Evolutionary conservation across 176 grass and related monocot genomes (phyloP).

Genomic region (Miscanthus lutarioriparius): DNA sequence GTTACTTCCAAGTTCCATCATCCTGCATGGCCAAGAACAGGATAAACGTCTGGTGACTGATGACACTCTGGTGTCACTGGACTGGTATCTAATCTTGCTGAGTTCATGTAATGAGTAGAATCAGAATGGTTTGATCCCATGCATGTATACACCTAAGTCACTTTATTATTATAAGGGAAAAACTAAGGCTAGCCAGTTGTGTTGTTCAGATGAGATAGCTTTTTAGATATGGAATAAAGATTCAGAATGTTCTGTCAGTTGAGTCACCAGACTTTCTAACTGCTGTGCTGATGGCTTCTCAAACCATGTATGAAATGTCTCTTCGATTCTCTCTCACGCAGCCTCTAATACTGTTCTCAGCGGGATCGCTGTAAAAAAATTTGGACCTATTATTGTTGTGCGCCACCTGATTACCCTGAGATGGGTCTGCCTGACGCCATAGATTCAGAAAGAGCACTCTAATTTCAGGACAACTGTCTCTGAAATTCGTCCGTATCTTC

Average conservation of each 20-base stretch:
- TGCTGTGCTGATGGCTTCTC: neutral
- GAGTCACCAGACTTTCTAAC: neutral
- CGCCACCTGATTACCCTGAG: neutral
- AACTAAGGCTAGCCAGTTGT: neutral
- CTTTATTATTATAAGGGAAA: neutral
- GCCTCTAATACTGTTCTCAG: neutral
- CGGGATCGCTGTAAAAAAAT: neutral
- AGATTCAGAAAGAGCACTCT: slow-evolving; percentile 5
- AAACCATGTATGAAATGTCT: neutral
- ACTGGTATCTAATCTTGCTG: neutral
- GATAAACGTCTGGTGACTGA: neutral
- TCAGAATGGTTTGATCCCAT: neutral
- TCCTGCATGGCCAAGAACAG: neutral
- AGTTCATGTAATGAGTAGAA: slow-evolving; percentile 1
- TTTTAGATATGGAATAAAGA: neutral
- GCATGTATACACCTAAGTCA: neutral
- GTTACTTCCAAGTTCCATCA: neutral
- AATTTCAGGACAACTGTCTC: neutral
- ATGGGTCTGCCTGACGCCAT: neutral
- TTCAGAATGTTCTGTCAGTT: neutral
- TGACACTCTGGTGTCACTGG: neutral
- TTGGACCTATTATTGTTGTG: neutral
- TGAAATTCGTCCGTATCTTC: neutral
- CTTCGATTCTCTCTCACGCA: neutral
- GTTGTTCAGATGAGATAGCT: neutral